Base-by-base conservation (phyloP, 1,284 basidiomycete genomes). In the Coniferiporia sulphurascens region DNA sequence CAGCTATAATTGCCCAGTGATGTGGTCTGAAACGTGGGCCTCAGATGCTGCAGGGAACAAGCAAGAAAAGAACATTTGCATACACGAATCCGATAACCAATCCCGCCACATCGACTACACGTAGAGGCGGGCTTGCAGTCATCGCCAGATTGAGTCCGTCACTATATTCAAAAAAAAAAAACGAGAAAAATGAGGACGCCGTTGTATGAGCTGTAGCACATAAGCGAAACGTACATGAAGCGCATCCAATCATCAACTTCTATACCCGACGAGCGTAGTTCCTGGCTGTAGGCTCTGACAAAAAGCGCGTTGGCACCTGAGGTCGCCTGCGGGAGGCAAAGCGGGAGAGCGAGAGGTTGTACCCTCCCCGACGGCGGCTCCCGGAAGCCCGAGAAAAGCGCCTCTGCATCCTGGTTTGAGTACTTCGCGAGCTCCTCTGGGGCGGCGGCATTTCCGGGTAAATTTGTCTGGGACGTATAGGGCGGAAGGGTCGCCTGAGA, bases 231-330 rank as follows among this genome's bases (percentile, higher is more conserved):
- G 27, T 8, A 56, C 46, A 56, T 21, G 34, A 56, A 56, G 19
- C 12, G 34, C 19, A 56, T 17, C 46, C 55, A 56, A 50, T 56
- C 55, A 27, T 56, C 46, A 34, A 50, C 22, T 15, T 56, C 38
- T 15, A 56, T 17, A 15, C 46, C 46, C 19, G 55, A 56, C 19
- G 45, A 22, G 7, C 38, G 38, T 1, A 58, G 49, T 32, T 52
- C 50, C 8, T 17, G 49, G 34, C 27, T 58, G 32, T 58, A 58
- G 9, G 41, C 56, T 49, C 56, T 51, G 36, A 22, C n/a, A 27
- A 58, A 58, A 5, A 38, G 22, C 9, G 56, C 8, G 2, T 41
- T 52, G 13, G 15, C 13, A 7, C 56, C 56, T 10, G 56, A 17
- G 10, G 22, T 52, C 7, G 21, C 34, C 22, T 58, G 56, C 10